Percentiles rank a stretch among this genome's conserved stretches.
Conservation (phyloP, 495 filamentous ascomycete species). For the Penicillium tannophilum region DNA sequence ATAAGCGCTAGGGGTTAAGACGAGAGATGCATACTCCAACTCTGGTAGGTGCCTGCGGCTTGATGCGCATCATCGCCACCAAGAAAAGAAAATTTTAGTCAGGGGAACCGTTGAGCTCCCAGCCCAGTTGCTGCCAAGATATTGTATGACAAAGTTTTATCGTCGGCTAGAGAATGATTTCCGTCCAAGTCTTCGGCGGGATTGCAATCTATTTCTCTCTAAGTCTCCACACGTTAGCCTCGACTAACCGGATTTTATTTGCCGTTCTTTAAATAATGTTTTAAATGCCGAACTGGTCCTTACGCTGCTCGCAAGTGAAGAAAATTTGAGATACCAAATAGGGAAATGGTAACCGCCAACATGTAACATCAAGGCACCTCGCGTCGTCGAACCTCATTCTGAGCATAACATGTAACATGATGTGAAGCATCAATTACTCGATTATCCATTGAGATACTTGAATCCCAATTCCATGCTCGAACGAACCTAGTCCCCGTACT, state of each 20-base stretch:
- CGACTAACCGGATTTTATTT: not conserved
- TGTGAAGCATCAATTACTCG: too few relatives aligned
- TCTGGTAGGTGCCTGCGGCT: slow-evolving; percentile 9
- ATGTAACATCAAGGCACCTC: too few relatives aligned
- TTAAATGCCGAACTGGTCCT: not conserved
- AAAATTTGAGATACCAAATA: not conserved
- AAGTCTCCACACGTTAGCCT: slow-evolving; percentile 1
- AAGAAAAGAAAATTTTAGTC: slow-evolving; percentile 15
- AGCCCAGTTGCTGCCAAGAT: not conserved
- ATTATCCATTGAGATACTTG: too few relatives aligned
- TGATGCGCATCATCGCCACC: slow-evolving; percentile 21
- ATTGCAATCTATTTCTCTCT: not conserved
- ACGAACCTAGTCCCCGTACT: too few relatives aligned
- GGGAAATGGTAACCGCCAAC: not conserved
- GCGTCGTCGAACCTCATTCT: too few relatives aligned
- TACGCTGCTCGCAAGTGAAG: not conserved
- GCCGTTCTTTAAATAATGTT: not conserved
- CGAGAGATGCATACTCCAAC: not conserved
- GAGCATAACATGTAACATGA: too few relatives aligned
- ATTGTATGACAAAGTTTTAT: slow-evolving; percentile 6
- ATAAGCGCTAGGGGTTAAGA: not conserved
- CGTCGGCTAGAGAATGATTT: not conserved
- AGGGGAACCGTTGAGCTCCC: slow-evolving; percentile 14
- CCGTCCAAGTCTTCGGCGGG: not conserved
- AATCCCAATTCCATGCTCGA: too few relatives aligned